These are phyloP conservation scores for Coffea humblotiana DNA, from an alignment of 305 asterid genomes.

Conservation along the genomic window DNA sequence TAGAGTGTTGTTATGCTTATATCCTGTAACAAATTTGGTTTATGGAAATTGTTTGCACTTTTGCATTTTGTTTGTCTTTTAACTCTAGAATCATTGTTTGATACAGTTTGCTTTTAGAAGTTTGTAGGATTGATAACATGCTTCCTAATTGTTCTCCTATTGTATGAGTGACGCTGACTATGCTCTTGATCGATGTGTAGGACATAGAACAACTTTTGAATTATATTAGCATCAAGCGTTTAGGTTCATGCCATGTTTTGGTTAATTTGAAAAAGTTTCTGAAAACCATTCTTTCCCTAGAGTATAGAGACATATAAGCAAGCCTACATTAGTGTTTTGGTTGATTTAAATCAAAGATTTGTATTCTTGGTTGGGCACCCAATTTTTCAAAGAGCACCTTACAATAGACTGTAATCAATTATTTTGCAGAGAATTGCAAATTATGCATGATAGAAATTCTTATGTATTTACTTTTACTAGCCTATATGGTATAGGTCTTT, in stretches of 20 bases:
- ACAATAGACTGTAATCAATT: constrained; percentile 8
- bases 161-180: neutral
- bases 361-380: constrained; percentile 56
- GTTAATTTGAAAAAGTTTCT: constrained; percentile 83
- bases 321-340: constrained; percentile 18
- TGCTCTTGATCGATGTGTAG: constrained; percentile 35
- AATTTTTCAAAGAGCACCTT: constrained; percentile 50
- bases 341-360: constrained; percentile 53
- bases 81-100: neutral
- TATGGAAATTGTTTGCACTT: too few species aligned
- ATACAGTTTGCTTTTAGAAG: neutral
- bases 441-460: neutral
- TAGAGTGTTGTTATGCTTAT: neutral
- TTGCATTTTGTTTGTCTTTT: neutral
- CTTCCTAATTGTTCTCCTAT: neutral
- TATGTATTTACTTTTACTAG: neutral
- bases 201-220: constrained; percentile 89
- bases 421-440: constrained; percentile 2
- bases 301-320: constrained; percentile 62
- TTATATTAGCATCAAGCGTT: constrained; percentile 78
- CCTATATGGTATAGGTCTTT: neutral
- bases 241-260: constrained; percentile 85
- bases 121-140: neutral
- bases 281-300: constrained; percentile 69
- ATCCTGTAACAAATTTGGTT: neutral